Base-by-base conservation (phyloP, 192 early-diverging fungal genomes). In the Rhizophagus clarus region DNA sequence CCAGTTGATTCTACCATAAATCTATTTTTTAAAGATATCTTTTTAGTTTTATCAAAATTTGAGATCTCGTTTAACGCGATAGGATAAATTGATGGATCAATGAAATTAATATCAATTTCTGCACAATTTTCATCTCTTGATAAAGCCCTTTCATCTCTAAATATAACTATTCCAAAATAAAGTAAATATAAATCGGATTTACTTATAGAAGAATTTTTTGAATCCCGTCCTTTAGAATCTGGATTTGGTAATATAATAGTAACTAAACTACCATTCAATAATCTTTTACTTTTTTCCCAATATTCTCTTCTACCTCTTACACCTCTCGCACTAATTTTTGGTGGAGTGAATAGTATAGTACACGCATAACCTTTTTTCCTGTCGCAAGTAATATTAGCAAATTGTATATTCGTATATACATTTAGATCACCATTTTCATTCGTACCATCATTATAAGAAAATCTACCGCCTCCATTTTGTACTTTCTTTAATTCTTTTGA, bases 1-100 rank as follows among this genome's bases (percentile, higher is more conserved):
- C 82, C 82, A 3, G 80, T 76, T 1, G 84, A 79, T 80, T 87
- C 86, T 0, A 87, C 84, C 29, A 87, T 77, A 47, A 82, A 85
- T 70, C 82, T 81, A 5, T 75, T 72, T 12, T 76, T 28, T n/a
- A 10, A 34, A 4, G 34, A 34, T 0, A 6, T 3, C 5, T 34
- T 34, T 34, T 34, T 34, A 34, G 32, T 34, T 34, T 34, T 34
- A 34, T 34, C 34, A 34, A 34, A 34, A 34, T 34, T 40, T 8
- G 28, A 12, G 5, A 79, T 79, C 14, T 77, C 74, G 69, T 77
- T 29, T 10, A 80, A 28, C 66, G 51, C 72, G 72, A 81, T 37
- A 47, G 31, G 10, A 83, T 51, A 72, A 74, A 87, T 31, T 67
- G 67, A 51, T 34, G 76, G 70, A 56, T 87, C 83, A 0, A 84